Conservation (phyloP, 2,329 filamentous ascomycete genomes). For the Fusarium austroafricanum region DNA sequence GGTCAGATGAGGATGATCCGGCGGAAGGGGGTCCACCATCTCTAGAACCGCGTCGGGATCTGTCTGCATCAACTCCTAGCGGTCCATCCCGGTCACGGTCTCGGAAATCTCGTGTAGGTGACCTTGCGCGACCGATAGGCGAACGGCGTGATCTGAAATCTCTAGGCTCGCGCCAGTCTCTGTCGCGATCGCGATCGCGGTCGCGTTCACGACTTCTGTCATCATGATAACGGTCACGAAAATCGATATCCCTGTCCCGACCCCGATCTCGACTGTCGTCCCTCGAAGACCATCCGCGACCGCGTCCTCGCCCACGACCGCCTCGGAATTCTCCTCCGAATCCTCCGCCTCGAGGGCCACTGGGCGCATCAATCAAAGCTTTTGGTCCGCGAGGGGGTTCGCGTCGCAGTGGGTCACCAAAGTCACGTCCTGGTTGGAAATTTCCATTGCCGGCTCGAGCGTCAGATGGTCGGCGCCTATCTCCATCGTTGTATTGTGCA, state of each 20-base stretch:
- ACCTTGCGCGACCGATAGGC: conserved; percentile 69
- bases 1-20: conserved; percentile 77
- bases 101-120: conserved; percentile 75
- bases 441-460: conserved; percentile 65
- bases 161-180: conserved; percentile 57
- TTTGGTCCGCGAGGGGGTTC: conserved; percentile 87
- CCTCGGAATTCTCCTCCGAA: conserved; percentile 73
- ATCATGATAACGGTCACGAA: conserved; percentile 69
- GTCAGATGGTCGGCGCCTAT: conserved; percentile 76
- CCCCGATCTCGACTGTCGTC: conserved; percentile 72
- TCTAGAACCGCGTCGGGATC: conserved; percentile 75
- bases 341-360: conserved; percentile 74
- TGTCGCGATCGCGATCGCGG: conserved; percentile 65
- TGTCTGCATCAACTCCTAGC: conserved; percentile 73
- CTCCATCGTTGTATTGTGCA: conserved; percentile 69
- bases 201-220: conserved; percentile 70
- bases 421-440: conserved; percentile 72
- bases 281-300: conserved; percentile 65
- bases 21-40: conserved; percentile 77
- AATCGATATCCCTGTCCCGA: conserved; percentile 70
- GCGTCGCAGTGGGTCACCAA: conserved; percentile 66
- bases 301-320: conserved; percentile 64
- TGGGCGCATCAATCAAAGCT: conserved; percentile 77
- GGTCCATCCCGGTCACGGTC: conserved; percentile 68
- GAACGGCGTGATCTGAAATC: conserved; percentile 64